Evolutionary conservation across 768 basidiomycete species (phyloP), one percentile per base, ranked within the genome.

Genomic region (Suillus subluteus): DNA sequence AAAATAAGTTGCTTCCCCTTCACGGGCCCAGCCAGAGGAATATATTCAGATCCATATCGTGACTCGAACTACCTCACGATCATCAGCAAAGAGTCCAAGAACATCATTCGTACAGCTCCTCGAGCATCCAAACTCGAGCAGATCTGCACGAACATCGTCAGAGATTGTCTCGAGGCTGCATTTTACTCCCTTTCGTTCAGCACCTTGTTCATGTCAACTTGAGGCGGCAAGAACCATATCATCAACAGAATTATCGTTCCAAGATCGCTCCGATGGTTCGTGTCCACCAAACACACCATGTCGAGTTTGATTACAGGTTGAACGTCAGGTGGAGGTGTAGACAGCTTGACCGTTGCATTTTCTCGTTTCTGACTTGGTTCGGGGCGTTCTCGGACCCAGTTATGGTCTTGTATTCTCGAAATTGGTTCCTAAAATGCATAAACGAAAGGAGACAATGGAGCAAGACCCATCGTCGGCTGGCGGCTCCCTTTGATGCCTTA

Each of bases 111-210:
- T 85, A 18, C 82, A 44, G 96, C 95, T 55, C 96, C 96, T 16
- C 86, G 96, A 50, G 87, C 87, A 48, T 96, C 92, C 4, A 87
- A 94, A 73, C 88, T 99, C 12, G 95, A 96, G 6, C 87, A 93
- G 77, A 84, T 94, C 70, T 96, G 98, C 78, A 95, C 95, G 21
- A 87, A 92, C 73, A 85, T 87, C 65, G 94, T 96, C 52, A 81
- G 89, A 63, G 86, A 84, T 61, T 80, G 85, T 3, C 85, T 98
- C 62, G 78, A 85, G 46, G 76, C 81, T 32, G 78, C 82, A 4
- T 88, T 88, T 75, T 88, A 91, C 12, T 73, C 74, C 13, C 71
- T 80, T 50, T 65, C 75, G 7, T 87, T 89, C 77, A 78, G 81
- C 37, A 83, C 89, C 52, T 79, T 80, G 40, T 86, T 84, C 76